Conservation (phyloP, 192 early-diverging fungal genomes). For the Linnemannia elongata region DNA sequence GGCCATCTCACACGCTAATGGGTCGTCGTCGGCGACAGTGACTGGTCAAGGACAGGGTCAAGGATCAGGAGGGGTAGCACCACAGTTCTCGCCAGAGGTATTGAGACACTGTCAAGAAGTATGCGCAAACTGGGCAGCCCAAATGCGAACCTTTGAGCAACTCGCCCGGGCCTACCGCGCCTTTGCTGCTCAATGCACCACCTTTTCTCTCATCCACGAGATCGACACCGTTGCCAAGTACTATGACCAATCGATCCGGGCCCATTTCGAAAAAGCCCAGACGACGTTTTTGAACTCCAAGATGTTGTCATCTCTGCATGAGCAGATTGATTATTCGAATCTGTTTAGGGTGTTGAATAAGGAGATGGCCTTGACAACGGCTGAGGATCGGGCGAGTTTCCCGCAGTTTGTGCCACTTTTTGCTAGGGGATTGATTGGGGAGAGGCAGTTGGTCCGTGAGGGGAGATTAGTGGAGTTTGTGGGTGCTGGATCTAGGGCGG, state of each 20-base stretch:
- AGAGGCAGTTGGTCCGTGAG: constrained; percentile 7
- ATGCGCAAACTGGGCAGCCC: constrained; percentile 26
- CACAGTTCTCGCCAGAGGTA: constrained; percentile 11
- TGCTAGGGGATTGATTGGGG: background rate
- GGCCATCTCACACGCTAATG: background rate
- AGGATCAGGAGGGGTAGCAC: background rate
- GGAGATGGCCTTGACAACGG: constrained; percentile 40
- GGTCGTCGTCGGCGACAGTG: background rate
- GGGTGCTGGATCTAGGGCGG: background rate
- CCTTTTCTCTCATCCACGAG: constrained; percentile 17
- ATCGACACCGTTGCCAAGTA: background rate
- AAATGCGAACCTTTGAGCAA: constrained; percentile 36
- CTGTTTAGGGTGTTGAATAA: constrained; percentile 22
- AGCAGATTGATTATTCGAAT: constrained; percentile 38
- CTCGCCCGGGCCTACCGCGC: constrained; percentile 16
- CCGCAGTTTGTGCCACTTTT: constrained; percentile 21
- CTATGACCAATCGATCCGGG: constrained; percentile 7
- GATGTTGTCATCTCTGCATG: constrained; percentile 14
- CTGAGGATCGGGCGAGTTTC: constrained; percentile 19
- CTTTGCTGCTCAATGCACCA: constrained; percentile 9
- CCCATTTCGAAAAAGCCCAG: constrained; percentile 6
- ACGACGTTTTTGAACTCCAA: constrained; percentile 1
- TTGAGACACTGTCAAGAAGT: constrained; percentile 17
- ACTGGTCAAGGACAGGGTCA: background rate
- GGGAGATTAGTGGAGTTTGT: constrained; percentile 26